Evolutionary conservation across 257 asterid genomes (phyloP), one percentile per base, ranked within the genome.

Genomic region (Buddleja alternifolia): DNA sequence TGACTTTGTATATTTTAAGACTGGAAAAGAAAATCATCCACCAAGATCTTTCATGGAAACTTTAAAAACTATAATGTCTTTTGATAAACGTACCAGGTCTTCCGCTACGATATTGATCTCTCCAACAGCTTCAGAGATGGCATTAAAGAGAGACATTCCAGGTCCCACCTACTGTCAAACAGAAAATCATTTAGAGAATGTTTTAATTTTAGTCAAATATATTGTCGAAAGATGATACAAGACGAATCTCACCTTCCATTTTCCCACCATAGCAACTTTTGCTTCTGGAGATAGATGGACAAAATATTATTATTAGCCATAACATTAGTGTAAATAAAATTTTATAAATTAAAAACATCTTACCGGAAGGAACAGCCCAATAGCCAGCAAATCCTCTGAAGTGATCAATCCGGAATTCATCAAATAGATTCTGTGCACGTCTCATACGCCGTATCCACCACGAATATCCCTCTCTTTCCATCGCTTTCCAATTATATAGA

Each of bases 331-430:
- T 74, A 44, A 20, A 42, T 41, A 58, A 55, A 42, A 14, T 20
- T 69, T 66, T 70, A 14, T 23, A 60, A 42, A 29, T 40, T 12
- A 46, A 67, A 66, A 45, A 59, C 71, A 58, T 77, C 84, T 81
- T 76, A 94, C 97, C 97, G 62, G 97, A 82, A 74, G 99, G 99
- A 71, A 94, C 96, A 63, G 99, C 99, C 99, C 97, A 94, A 75
- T 80, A 94, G 70, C 99, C 99, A 74, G 99, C 95, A 80, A 94
- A 87, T 78, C 99, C 97, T 86, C 99, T 80, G 34, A 94, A 94
- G 82, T 94, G 99, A 69, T 94, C 99, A 29, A 94, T 94, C 84
- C 99, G 80, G 77, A 94, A 91, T 67, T 94, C 99, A 75, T 89
- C 97, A 74, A 87, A 91, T 61, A 94, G 84, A 84, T 94, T 79